phyloP scores from a whole-genome alignment of 2,329 filamentous ascomycete species.

The Fusarium brevicatenulatum region DNA sequence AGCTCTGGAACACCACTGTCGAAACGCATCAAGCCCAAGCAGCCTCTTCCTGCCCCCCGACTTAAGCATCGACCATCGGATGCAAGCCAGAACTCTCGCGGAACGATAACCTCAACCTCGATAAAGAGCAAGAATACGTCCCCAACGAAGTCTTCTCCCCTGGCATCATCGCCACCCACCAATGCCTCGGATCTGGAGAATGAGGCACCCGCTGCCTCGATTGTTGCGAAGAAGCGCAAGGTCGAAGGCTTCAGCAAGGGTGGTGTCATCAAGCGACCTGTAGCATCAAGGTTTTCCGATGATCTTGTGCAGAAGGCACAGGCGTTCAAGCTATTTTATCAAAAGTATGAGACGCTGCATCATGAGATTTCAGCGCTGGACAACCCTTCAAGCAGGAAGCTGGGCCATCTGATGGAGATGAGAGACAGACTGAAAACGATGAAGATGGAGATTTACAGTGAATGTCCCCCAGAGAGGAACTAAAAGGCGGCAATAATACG shows the following conservation, averaged over 20 bases:
- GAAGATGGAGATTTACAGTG: conserved; percentile 68
- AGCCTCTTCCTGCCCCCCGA: conserved; percentile 47
- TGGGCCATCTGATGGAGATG: conserved; percentile 64
- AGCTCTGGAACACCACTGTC: conserved; percentile 68
- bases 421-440: conserved; percentile 63
- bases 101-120: conserved; percentile 51
- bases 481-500: conserved; percentile 35
- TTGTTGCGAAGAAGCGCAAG: conserved; percentile 57
- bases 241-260: conserved; percentile 43
- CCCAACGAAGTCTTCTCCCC: conserved; percentile 70
- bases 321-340: conserved; percentile 66
- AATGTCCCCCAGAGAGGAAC: conserved; percentile 49
- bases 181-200: conserved; percentile 72
- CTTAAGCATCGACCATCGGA: conserved; percentile 61
- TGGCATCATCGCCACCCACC: conserved; percentile 72
- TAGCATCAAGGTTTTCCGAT: conserved; percentile 42
- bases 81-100: conserved; percentile 59
- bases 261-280: conserved; percentile 45
- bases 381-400: conserved; percentile 62
- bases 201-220: conserved; percentile 45
- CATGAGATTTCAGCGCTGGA: conserved; percentile 61
- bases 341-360: conserved; percentile 67
- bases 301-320: conserved; percentile 64
- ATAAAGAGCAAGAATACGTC: conserved; percentile 65
- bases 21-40: conserved; percentile 66